These are phyloP conservation scores for Naganishia vaughanmartiniae DNA, from an alignment of 768 basidiomycete species.

Conservation along the genomic window DNA sequence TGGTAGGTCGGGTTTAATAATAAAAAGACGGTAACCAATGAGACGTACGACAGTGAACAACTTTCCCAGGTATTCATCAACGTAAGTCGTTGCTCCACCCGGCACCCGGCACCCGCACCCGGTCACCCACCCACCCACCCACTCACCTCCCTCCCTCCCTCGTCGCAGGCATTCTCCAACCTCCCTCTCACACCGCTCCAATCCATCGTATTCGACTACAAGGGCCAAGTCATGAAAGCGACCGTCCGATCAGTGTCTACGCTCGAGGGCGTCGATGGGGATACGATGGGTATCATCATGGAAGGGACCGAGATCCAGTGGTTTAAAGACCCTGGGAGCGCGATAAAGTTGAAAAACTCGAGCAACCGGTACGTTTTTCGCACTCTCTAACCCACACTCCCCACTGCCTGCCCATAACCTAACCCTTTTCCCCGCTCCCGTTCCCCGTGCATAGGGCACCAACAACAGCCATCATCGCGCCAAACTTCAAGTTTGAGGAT, in stretches of 20 bases:
- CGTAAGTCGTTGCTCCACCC: constrained; percentile 39
- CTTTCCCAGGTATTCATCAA: constrained; percentile 68
- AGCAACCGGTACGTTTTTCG: constrained; percentile 81
- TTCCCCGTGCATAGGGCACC: constrained; percentile 78
- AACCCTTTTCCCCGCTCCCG: too few species aligned
- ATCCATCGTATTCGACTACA: constrained; percentile 79
- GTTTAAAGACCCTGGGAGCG: constrained; percentile 74
- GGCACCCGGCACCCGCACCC: too few species aligned
- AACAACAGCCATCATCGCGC: constrained; percentile 89
- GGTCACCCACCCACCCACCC: too few species aligned
- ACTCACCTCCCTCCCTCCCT: neutral
- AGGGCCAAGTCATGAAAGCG: constrained; percentile 76
- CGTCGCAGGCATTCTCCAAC: constrained; percentile 64
- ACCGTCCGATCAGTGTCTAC: constrained; percentile 64
- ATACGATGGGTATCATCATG: constrained; percentile 71
- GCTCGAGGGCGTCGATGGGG: constrained; percentile 56
- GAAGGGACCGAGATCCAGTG: constrained; percentile 88
- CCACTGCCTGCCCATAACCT: too few species aligned
- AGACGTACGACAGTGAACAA: constrained; percentile 83
- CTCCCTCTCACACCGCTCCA: constrained; percentile 69
- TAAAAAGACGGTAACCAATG: constrained; percentile 54
- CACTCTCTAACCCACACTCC: too few species aligned
- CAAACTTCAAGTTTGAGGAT: constrained; percentile 99
- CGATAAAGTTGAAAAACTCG: constrained; percentile 86
- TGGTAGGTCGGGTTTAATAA: constrained; percentile 52